phyloP scores from a whole-genome alignment of 805 yeast species.

The Barnettozyma pratensis region DNA sequence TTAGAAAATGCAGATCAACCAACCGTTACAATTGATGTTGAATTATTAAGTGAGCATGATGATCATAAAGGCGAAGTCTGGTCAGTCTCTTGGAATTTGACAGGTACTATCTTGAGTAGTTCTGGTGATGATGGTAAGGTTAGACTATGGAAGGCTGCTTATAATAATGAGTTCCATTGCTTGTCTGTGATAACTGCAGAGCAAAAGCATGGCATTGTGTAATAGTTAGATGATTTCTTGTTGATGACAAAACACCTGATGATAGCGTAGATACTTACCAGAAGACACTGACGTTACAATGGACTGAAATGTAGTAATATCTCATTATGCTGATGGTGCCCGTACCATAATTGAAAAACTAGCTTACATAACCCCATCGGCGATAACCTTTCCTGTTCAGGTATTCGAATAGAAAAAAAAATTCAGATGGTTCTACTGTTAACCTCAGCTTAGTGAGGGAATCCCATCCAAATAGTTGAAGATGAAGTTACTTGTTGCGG shows the following conservation, averaged over 20 bases:
- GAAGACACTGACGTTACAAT: too few species aligned
- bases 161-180: slow-evolving; percentile 82
- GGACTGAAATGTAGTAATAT: too few species aligned
- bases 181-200: slow-evolving; percentile 79
- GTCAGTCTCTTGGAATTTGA: slow-evolving; percentile 92
- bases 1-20: slow-evolving; percentile 23
- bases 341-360: too few species aligned
- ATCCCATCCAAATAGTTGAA: neutral
- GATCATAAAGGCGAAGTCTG: slow-evolving; percentile 90
- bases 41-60: slow-evolving; percentile 58
- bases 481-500: slow-evolving; percentile 60
- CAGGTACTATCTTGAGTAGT: slow-evolving; percentile 88
- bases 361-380: too few species aligned
- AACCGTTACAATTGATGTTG: slow-evolving; percentile 37
- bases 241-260: neutral
- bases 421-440: neutral
- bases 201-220: slow-evolving; percentile 15
- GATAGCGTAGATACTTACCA: too few species aligned
- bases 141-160: slow-evolving; percentile 86
- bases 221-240: neutral
- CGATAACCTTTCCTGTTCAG: neutral
- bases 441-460: too few species aligned
- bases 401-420: neutral
- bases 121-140: slow-evolving; percentile 96
- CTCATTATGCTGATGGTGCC: too few species aligned